Base-by-base conservation (phyloP, 1,139 yeast genomes). In the Yamadazyma diospyri region DNA sequence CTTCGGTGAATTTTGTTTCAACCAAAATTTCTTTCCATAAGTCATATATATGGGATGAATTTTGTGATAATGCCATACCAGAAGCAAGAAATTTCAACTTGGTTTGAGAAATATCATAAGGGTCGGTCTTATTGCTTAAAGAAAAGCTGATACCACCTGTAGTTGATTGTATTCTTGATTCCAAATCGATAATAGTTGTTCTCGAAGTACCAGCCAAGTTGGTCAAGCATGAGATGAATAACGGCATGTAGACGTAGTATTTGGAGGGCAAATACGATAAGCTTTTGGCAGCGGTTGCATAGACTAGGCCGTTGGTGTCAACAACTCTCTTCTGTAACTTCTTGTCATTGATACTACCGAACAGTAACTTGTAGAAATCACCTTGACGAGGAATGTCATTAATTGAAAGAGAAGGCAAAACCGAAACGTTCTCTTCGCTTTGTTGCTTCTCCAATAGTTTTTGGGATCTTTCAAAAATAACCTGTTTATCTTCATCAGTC, bases 121-220 rank as follows among this genome's bases (percentile, higher is more conserved):
- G 85, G 32, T 79, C 69, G 3, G 83, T 66, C 29, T 72, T 68
- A 4, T 78, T 75, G 41, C 72, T 67, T 12, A 79, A 64, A 16
- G 74, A 67, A 16, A 88, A 74, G 2, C 76, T 62, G 13, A 92
- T 58, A 0, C 97, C 97, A 15, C 98, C 98, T 1, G 98, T 88
- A 39, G 73, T 69, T 33, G 81, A 67, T 50, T 82, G 86, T 42
- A 94, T 88, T 34, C 78, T 78, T 41, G 92, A 88, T 53, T 92
- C 98, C 40, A 92, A 72, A 28, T 80, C 83, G 13, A 88, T 84
- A 72, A 86, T 85, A 1, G 82, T 57, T 36, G 81, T 78, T 6
- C 59, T 52, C 4, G 62, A 53, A 0, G 98, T 89, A 11, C 99
- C 99, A 0, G 74, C 73, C 42, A 92, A 69, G 50, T 82, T 86